phyloP scores from a whole-genome alignment of 768 basidiomycete species.

The Dacryopinax spathularia region DNA sequence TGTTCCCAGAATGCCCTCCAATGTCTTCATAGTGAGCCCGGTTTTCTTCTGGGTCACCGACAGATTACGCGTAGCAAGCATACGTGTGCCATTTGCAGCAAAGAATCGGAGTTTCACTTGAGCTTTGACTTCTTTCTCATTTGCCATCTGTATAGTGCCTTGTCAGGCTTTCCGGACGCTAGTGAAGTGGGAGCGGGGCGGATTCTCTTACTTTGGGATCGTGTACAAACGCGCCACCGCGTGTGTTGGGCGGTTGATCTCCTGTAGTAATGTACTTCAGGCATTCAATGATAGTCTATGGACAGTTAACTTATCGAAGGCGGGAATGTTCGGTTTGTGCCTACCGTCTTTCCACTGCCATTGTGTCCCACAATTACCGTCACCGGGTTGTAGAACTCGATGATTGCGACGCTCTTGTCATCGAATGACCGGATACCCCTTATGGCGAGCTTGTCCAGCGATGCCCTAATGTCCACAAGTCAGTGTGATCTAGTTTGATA shows the following conservation, averaged over 20 bases:
- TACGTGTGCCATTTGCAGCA: constrained; percentile 75
- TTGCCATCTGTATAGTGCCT: constrained; percentile 50
- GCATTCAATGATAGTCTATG: constrained; percentile 88
- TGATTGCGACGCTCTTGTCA: constrained; percentile 82
- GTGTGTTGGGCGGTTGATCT: constrained; percentile 92
- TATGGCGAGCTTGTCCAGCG: constrained; percentile 84
- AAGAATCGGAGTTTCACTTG: constrained; percentile 90
- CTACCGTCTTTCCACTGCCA: constrained; percentile 85
- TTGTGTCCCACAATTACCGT: constrained; percentile 99
- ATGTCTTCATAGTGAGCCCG: constrained; percentile 89
- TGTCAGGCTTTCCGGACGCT: too few relatives aligned
- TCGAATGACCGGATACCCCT: constrained; percentile 88
- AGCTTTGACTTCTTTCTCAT: constrained; percentile 97
- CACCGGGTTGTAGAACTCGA: constrained; percentile 94
- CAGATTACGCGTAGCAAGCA: constrained; percentile 81
- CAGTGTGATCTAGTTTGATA: background rate
- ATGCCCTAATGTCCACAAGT: too few relatives aligned
- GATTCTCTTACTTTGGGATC: constrained; percentile 54
- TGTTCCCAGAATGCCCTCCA: constrained; percentile 76
- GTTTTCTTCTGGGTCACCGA: constrained; percentile 91
- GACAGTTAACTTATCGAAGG: background rate
- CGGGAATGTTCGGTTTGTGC: constrained; percentile 8
- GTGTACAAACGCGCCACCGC: constrained; percentile 96
- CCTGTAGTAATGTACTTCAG: constrained; percentile 98
- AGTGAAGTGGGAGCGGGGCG: background rate